Conservation (phyloP, 75 land plant species). For the Pinus tabuliformis region DNA sequence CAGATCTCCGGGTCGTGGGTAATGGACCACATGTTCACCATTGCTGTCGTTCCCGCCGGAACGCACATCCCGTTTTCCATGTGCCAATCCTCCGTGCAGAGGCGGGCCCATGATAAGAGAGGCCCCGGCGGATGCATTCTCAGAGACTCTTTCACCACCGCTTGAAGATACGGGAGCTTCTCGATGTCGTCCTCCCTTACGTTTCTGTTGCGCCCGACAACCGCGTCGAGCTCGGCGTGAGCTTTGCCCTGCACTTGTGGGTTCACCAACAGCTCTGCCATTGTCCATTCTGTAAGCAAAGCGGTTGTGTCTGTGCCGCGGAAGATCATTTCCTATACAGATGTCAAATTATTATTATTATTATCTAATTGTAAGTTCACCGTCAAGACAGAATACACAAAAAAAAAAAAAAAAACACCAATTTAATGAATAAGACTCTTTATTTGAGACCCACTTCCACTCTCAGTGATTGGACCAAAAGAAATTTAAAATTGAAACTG, state of each 20-base stretch:
- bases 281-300: conserved; percentile 73
- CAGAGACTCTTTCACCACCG: conserved; percentile 72
- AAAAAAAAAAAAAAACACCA: no score
- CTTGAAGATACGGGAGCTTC: conserved; percentile 57
- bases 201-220: conserved; percentile 5
- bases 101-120: conserved; percentile 87
- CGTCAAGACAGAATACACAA: no score
- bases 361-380: no score
- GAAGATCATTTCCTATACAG: conserved; percentile 92
- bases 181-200: conserved; percentile 43
- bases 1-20: conserved; percentile 69
- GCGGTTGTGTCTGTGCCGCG: conserved; percentile 86
- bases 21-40: conserved; percentile 94
- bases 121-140: conserved; percentile 82
- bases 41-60: conserved; percentile 80
- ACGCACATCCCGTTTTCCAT: conserved; percentile 35
- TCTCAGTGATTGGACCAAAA: no score
- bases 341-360: no score
- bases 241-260: conserved; percentile 58
- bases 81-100: conserved; percentile 55
- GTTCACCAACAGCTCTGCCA: conserved; percentile 75
- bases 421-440: no score
- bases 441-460: no score
- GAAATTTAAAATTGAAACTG: neutral
- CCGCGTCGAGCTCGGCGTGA: conserved; percentile 52